Evolutionary conservation across 202 grass and related monocot genomes (phyloP).

Genomic region (Elaeis oleifera): DNA sequence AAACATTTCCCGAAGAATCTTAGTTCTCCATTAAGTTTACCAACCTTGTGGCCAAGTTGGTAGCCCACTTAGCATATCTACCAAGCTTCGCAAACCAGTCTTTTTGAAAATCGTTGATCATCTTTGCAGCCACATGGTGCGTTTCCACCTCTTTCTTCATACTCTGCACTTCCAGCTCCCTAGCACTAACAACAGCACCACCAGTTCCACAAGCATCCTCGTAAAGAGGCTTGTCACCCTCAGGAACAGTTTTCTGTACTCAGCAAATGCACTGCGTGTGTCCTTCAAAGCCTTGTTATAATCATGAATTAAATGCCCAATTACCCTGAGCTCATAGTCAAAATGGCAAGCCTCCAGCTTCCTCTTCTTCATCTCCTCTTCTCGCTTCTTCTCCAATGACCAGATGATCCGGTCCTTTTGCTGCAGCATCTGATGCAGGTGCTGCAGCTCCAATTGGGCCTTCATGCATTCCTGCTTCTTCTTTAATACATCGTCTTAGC

Average conservation of each 20-base stretch:
- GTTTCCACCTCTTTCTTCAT: constrained; percentile 44
- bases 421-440: constrained; percentile 40
- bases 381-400: constrained; percentile 47
- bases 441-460: constrained; percentile 51
- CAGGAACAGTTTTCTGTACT: constrained; percentile 72
- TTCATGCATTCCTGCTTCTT: constrained; percentile 49
- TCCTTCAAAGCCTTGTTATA: constrained; percentile 70
- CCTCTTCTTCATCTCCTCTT: constrained; percentile 59
- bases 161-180: constrained; percentile 60
- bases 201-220: constrained; percentile 53
- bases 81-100: constrained; percentile 52
- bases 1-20: constrained; percentile 41
- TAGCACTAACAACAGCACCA: constrained; percentile 59
- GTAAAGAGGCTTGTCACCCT: constrained; percentile 47
- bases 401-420: constrained; percentile 67
- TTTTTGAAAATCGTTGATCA: constrained; percentile 48
- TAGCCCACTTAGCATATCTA: not conserved
- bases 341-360: constrained; percentile 57
- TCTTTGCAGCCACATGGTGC: constrained; percentile 19
- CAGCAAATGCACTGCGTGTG: constrained; percentile 36
- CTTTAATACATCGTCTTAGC: constrained; percentile 47
- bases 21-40: constrained; percentile 21
- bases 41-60: constrained; percentile 10
- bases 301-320: constrained; percentile 52
- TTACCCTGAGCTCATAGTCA: constrained; percentile 81